These are phyloP conservation scores for Plasmodium chabaudi DNA, from an alignment of 169 alveolate genomes.

Conservation along the genomic window DNA sequence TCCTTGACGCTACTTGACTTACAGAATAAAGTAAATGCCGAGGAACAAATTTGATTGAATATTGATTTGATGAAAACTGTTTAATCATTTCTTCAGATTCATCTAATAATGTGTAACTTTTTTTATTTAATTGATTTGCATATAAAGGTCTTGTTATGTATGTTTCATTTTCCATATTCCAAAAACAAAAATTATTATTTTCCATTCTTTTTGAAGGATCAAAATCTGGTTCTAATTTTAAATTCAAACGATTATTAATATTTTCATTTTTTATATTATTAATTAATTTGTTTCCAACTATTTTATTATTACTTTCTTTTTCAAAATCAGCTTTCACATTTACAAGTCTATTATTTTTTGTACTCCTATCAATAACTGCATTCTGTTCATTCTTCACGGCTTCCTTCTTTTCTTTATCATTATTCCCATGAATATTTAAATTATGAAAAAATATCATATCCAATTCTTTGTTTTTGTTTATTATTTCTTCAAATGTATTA, in stretches of 20 bases:
- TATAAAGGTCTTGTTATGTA: slow-evolving; percentile 66
- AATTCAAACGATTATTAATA: background rate
- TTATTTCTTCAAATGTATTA: background rate
- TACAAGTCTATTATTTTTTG: no score
- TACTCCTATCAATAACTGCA: no score
- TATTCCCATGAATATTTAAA: no score
- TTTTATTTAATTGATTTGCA: slow-evolving; percentile 40
- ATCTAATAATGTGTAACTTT: slow-evolving; percentile 33
- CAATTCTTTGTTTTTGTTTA: background rate
- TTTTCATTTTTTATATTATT: background rate
- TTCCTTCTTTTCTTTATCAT: no score
- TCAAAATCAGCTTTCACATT: no score
- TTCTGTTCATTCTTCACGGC: no score
- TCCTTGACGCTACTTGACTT: slow-evolving; percentile 71
- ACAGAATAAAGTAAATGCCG: slow-evolving; percentile 64
- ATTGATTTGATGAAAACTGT: slow-evolving; percentile 45
- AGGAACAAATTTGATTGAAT: slow-evolving; percentile 71
- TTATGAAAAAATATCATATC: no score
- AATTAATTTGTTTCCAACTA: no score
- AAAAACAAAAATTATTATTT: slow-evolving; percentile 36
- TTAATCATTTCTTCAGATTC: slow-evolving; percentile 75
- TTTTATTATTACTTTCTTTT: no score
- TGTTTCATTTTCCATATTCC: slow-evolving; percentile 63
- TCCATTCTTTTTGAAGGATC: slow-evolving; percentile 6
- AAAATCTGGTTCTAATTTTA: slow-evolving; percentile 14